These are phyloP conservation scores for Xerocomus nothofagi DNA, from an alignment of 1,284 basidiomycete genomes.

Conservation along the genomic window DNA sequence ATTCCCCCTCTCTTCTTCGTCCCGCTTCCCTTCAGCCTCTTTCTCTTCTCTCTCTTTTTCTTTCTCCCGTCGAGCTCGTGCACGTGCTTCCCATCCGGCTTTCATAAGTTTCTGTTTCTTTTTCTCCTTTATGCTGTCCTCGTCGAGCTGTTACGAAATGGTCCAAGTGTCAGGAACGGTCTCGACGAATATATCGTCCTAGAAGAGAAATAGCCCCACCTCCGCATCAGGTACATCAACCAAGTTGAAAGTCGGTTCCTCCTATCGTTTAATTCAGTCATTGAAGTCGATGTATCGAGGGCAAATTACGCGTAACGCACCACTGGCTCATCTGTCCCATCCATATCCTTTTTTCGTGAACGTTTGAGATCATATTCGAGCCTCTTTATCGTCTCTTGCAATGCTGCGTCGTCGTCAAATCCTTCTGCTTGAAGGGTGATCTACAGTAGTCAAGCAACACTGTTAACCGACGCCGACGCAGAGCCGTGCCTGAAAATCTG, in stretches of 20 bases:
- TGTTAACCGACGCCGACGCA: not conserved
- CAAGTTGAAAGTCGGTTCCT: slow-evolving; percentile 87
- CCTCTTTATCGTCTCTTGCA: slow-evolving; percentile 78
- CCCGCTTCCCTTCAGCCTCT: slow-evolving; percentile 70
- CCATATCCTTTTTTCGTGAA: slow-evolving; percentile 71
- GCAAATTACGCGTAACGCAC: slow-evolving; percentile 31
- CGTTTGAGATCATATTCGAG: slow-evolving; percentile 70
- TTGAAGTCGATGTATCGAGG: not conserved
- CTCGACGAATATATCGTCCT: not conserved
- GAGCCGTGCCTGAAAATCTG: not conserved
- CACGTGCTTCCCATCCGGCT: slow-evolving; percentile 91
- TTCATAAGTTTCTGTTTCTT: slow-evolving; percentile 91
- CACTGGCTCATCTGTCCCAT: slow-evolving; percentile 58
- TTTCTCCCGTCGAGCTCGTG: slow-evolving; percentile 85
- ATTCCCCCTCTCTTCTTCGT: slow-evolving; percentile 76
- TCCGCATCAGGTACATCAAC: slow-evolving; percentile 90
- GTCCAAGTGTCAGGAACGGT: not conserved
- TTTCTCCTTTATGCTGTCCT: slow-evolving; percentile 94
- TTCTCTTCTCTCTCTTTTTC: slow-evolving; percentile 79
- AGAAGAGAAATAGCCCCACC: slow-evolving; percentile 38
- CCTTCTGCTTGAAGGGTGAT: slow-evolving; percentile 66
- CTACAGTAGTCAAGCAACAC: slow-evolving; percentile 35
- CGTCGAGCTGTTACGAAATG: slow-evolving; percentile 68
- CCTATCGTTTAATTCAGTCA: slow-evolving; percentile 39
- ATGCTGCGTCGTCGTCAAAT: slow-evolving; percentile 66